Conservation (phyloP, 495 filamentous ascomycete genomes). For the Aspergillus coremiiformis region DNA sequence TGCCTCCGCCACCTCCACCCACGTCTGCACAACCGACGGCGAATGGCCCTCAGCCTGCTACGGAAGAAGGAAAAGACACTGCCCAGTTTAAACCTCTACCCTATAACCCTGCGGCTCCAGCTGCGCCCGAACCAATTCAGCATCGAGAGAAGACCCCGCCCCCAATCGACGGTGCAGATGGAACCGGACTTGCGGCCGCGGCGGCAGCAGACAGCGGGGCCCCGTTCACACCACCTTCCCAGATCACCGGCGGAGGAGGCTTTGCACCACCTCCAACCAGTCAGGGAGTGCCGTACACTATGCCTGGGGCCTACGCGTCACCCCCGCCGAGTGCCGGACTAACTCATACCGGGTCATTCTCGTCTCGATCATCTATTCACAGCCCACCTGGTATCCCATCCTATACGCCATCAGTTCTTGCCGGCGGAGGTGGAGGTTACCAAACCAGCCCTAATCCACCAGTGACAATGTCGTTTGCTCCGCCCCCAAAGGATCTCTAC, state of each 20-base stretch:
- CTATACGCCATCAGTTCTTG: conserved; percentile 28
- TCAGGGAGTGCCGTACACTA: conserved; percentile 24
- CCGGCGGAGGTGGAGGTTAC: conserved; percentile 7
- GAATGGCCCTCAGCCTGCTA: conserved; percentile 23
- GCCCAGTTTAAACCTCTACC: conserved; percentile 61
- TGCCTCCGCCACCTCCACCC: conserved; percentile 40
- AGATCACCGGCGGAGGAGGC: conserved; percentile 27
- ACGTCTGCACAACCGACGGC: conserved; percentile 18
- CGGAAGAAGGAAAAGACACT: conserved; percentile 33
- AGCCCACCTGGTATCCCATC: conserved; percentile 26
- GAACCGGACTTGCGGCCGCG: conserved; percentile 65
- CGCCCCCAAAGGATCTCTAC: conserved; percentile 41
- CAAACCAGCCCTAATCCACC: conserved; percentile 10
- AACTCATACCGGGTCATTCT: conserved; percentile 22
- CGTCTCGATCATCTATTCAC: conserved; percentile 16
- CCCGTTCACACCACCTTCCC: conserved; percentile 33
- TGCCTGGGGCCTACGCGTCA: conserved; percentile 26
- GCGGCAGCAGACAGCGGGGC: conserved; percentile 54
- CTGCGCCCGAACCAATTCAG: conserved; percentile 74
- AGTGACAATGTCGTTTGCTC: conserved; percentile 34
- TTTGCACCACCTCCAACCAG: conserved; percentile 20
- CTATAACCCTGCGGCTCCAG: conserved; percentile 85
- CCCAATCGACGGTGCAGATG: conserved; percentile 59
- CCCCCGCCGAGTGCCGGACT: conserved; percentile 34
- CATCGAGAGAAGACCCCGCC: conserved; percentile 89